Evolutionary conservation across 2,329 filamentous ascomycete species (phyloP), one percentile per base, ranked within the genome.

Genomic region (Exophiala spinifera): DNA sequence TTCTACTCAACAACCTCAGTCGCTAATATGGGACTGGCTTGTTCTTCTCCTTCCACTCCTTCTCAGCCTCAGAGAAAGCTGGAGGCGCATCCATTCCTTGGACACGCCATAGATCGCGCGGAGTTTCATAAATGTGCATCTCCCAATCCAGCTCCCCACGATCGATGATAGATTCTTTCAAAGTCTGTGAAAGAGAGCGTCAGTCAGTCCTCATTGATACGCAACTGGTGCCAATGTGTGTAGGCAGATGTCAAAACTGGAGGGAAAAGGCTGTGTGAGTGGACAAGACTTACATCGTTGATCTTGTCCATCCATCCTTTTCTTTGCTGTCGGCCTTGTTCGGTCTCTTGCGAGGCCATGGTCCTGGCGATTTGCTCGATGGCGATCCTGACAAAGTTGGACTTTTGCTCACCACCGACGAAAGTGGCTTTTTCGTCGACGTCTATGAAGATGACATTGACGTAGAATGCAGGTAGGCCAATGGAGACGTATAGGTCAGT

Each of bases 391-490:
- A 63, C 59, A 42, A 63, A 61, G 25, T 61, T 60, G 11, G 19
- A 33, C 37, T 34, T 46, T n/a, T 37, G 36, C 40, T 60, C 51
- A 4, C 61, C 61, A 15, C 59, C 60, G 13, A 61, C 49, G 19
- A 45, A 62, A 20, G 50, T 19, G 14, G 31, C 31, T 11, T 42
- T 52, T 25, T 55, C 56, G 23, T 34, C 36, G 15, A 62, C 36
- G 15, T 54, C 39, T 10, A 64, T 42, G 60, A 68, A 69, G 7
- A 68, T 57, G 13, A 57, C 55, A 11, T 66, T 61, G 43, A 67
- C 65, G 51, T 69, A 69, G 58, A 69, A 69, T 11, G 62, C 61
- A 0, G 66, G 65, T 1, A 69, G 59, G 10, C 65, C 64, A 17
- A 53, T 3, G 0, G 49, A 31, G 15, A 57, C 56, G 44, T 68